Percentiles rank a stretch among this genome's conserved stretches.
Conservation (phyloP, 169 alveolate species). For the Eimeria necatrix region DNA sequence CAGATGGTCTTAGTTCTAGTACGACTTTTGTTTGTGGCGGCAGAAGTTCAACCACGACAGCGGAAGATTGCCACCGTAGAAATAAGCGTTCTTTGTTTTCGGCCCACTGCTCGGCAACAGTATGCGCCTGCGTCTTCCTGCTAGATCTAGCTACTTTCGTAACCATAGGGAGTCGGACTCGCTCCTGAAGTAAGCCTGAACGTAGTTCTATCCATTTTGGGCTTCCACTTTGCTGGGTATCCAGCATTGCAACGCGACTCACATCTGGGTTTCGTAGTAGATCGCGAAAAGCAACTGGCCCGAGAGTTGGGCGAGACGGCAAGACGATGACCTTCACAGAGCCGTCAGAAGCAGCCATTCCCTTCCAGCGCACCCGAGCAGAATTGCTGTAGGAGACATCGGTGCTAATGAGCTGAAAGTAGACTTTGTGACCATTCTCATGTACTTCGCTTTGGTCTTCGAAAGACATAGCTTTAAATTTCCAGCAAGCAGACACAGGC, state of each 20-base stretch:
- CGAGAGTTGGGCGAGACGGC: neutral
- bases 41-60: slow-evolving; percentile 17
- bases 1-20: neutral
- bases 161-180: neutral
- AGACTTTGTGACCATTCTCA: slow-evolving; percentile 1
- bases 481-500: slow-evolving; percentile 75
- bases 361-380: slow-evolving; percentile 46
- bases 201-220: slow-evolving; percentile 53
- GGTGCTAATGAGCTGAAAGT: slow-evolving; percentile 38
- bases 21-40: slow-evolving; percentile 56
- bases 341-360: slow-evolving; percentile 67
- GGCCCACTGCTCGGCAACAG: neutral
- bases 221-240: neutral
- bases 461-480: slow-evolving; percentile 9
- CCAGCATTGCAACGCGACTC: neutral
- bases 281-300: neutral
- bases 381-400: slow-evolving; percentile 18
- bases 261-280: neutral
- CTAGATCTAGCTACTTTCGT: neutral
- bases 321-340: slow-evolving; percentile 49
- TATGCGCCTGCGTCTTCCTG: neutral
- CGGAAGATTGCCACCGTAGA: slow-evolving; percentile 38
- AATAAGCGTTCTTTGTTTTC: neutral
- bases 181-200: slow-evolving; percentile 12
- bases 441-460: neutral